A percentile compares a stretch with the other conserved stretches of the same genome.
phyloP scores from a whole-genome alignment of 2,329 filamentous ascomycete genomes.

The Zopfia rhizophila region DNA sequence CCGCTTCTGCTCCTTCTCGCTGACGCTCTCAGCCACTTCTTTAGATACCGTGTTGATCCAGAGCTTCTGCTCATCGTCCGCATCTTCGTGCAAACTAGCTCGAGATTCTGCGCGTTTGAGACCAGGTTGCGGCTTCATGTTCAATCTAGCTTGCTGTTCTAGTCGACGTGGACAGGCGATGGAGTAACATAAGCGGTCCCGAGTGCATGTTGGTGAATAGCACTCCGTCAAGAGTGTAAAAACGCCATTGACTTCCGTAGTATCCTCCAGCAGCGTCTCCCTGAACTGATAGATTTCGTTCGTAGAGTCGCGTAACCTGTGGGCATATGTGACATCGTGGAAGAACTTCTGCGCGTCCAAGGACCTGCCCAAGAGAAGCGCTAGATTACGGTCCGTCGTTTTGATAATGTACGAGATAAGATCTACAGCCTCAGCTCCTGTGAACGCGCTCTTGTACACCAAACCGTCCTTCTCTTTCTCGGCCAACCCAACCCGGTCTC shows the following conservation, averaged over 20 bases:
- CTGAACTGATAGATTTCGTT: constrained; percentile 97
- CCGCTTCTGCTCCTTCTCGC: constrained; percentile 93
- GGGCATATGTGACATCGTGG: constrained; percentile 98
- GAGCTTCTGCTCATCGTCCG: constrained; percentile 94
- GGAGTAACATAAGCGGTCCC: constrained; percentile 95
- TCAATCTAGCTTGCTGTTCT: constrained; percentile 93
- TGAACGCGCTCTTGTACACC: constrained; percentile 97
- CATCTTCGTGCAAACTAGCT: constrained; percentile 83
- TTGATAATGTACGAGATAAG: constrained; percentile 96
- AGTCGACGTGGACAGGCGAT: constrained; percentile 94
- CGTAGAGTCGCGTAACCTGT: constrained; percentile 91
- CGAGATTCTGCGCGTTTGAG: constrained; percentile 77
- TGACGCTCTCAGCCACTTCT: constrained; percentile 89
- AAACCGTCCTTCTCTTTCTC: constrained; percentile 97
- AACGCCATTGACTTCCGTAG: constrained; percentile 89
- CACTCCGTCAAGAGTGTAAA: constrained; percentile 97
- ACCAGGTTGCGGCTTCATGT: constrained; percentile 91
- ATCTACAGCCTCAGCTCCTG: constrained; percentile 93
- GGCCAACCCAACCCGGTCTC: constrained; percentile 83
- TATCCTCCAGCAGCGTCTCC: constrained; percentile 88
- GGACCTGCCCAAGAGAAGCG: constrained; percentile 87
- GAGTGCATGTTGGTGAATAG: constrained; percentile 96
- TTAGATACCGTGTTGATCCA: constrained; percentile 99
- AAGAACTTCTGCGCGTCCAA: constrained; percentile 99
- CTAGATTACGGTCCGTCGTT: constrained; percentile 94